Evolutionary conservation across 78 protist genomes (phyloP).

Genomic region (Guillardia theta): DNA sequence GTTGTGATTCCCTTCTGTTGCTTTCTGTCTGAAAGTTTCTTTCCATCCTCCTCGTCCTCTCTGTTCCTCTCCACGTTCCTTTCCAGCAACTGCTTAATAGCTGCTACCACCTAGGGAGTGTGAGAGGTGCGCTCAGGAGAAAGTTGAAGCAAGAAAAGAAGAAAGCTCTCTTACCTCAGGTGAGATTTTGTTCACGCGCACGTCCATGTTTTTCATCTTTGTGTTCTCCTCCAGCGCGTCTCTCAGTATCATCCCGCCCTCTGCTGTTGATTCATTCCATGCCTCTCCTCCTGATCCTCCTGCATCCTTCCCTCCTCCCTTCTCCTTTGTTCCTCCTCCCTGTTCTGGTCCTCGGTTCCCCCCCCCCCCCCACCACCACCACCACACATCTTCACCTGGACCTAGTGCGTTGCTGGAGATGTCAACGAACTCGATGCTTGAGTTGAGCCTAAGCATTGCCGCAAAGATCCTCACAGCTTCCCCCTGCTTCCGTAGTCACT

Average conservation of each 20-base stretch:
- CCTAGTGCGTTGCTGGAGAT: background rate
- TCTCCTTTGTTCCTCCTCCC: background rate
- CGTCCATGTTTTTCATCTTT: background rate
- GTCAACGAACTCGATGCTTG: background rate
- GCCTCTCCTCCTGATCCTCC: background rate
- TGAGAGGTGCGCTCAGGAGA: background rate
- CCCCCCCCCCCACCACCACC: background rate
- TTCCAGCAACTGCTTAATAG: background rate
- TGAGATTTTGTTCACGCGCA: background rate
- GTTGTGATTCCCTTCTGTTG: background rate
- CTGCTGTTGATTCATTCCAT: background rate
- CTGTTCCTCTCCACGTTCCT: background rate
- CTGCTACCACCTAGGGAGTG: background rate
- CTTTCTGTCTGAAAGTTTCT: background rate
- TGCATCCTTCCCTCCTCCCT: background rate
- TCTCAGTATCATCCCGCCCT: background rate
- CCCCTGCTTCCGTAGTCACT: too few relatives aligned
- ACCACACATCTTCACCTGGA: background rate
- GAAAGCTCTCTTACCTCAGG: background rate
- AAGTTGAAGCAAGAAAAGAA: background rate
- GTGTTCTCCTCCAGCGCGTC: background rate
- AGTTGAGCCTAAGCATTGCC: background rate
- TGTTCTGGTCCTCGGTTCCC: background rate
- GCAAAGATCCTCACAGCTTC: conserved; percentile 6
- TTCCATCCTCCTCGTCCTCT: background rate